Percentiles rank a stretch among this genome's conserved stretches.
These are phyloP conservation scores for Hansenula sp. DNA, from an alignment of 1,139 yeast genomes.

Conservation along the genomic window DNA sequence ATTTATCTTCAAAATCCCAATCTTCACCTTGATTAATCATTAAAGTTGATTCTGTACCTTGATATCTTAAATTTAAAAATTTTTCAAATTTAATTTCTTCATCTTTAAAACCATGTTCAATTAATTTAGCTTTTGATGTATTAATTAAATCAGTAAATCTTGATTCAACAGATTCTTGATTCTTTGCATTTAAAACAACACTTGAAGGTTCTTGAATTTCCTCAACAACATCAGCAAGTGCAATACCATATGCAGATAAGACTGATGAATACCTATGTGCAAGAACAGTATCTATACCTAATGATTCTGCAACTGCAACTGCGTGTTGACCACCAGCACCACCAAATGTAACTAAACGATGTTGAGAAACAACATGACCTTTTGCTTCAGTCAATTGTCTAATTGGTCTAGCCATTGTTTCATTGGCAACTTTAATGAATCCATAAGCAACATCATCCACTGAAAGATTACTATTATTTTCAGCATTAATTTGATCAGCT, in stretches of 20 bases:
- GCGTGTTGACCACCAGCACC: slow-evolving; percentile 62
- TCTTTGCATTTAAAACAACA: slow-evolving; percentile 27
- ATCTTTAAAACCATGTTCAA: slow-evolving; percentile 42
- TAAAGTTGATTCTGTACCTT: slow-evolving; percentile 83
- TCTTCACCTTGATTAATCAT: slow-evolving; percentile 45
- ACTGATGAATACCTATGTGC: slow-evolving; percentile 52
- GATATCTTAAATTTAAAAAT: slow-evolving; percentile 72
- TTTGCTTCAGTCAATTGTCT: slow-evolving; percentile 51
- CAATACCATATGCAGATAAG: slow-evolving; percentile 53
- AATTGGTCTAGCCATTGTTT: slow-evolving; percentile 53
- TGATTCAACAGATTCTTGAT: slow-evolving; percentile 20
- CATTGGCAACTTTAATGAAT: slow-evolving; percentile 49
- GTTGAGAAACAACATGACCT: slow-evolving; percentile 42
- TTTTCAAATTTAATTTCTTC: slow-evolving; percentile 45
- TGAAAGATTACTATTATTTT: slow-evolving; percentile 28
- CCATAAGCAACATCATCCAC: slow-evolving; percentile 49
- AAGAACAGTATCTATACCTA: slow-evolving; percentile 41
- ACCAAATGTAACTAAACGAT: slow-evolving; percentile 49
- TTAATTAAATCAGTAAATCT: slow-evolving; percentile 29
- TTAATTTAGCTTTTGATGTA: slow-evolving; percentile 27
- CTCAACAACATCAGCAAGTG: slow-evolving; percentile 55
- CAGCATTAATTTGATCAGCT: slow-evolving; percentile 38
- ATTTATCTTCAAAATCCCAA: slow-evolving; percentile 32
- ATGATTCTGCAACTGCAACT: slow-evolving; percentile 43
- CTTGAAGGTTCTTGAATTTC: slow-evolving; percentile 62